Conservation (phyloP, 345 rosid species). For the Cardiospermum halicacabum region DNA sequence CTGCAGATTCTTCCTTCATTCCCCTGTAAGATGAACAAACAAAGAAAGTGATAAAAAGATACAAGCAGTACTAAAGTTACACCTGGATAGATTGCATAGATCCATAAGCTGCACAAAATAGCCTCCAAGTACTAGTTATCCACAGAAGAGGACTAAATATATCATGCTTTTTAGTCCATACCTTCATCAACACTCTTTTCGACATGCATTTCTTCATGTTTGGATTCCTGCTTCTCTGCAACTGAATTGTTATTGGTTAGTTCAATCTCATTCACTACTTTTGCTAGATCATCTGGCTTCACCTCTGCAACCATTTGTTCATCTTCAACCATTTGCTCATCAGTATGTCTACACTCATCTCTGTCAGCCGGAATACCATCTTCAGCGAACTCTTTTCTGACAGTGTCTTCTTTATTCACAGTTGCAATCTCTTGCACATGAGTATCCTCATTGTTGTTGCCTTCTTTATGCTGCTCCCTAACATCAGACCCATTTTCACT, state of each 20-base stretch:
- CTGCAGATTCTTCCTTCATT: not conserved
- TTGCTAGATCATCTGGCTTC: conserved; percentile 8
- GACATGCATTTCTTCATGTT: not conserved
- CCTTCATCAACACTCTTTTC: conserved; percentile 22
- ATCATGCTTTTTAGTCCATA: conserved; percentile 17
- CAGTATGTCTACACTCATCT: conserved; percentile 13
- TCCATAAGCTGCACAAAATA: conserved; percentile 16
- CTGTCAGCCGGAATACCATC: conserved; percentile 8
- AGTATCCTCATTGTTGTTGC: conserved; percentile 28
- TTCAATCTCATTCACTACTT: not conserved
- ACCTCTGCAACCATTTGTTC: conserved; percentile 15
- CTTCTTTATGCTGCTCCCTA: conserved; percentile 23
- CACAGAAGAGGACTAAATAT: conserved; percentile 31
- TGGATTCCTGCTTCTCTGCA: conserved; percentile 3
- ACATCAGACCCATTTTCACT: conserved; percentile 64
- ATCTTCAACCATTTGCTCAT: conserved; percentile 13
- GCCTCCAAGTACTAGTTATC: conserved; percentile 13
- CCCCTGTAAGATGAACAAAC: conserved; percentile 15
- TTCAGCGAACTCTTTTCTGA: conserved; percentile 12
- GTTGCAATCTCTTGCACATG: conserved; percentile 30
- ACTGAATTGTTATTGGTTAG: not conserved
- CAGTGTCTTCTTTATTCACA: conserved; percentile 7
- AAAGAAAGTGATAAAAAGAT: not conserved
- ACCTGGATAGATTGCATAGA: conserved; percentile 11
- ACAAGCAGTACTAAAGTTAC: conserved; percentile 1